These are phyloP conservation scores for Hordeum marinum DNA, from an alignment of 176 grass and related monocot species.

Conservation along the genomic window DNA sequence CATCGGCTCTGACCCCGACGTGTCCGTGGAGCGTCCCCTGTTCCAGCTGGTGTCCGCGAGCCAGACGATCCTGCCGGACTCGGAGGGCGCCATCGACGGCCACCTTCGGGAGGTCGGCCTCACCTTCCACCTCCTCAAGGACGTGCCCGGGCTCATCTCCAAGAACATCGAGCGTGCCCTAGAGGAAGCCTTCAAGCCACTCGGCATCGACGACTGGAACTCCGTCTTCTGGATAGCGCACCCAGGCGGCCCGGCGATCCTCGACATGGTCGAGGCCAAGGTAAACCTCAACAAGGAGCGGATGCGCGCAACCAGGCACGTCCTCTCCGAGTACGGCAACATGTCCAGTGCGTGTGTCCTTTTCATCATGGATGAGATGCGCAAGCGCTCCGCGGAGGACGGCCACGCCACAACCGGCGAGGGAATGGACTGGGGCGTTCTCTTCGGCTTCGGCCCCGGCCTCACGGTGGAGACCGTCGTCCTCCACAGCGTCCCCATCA, in stretches of 20 bases:
- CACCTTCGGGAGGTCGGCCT: constrained; percentile 79
- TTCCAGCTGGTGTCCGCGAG: constrained; percentile 77
- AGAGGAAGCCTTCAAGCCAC: constrained; percentile 54
- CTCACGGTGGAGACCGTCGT: constrained; percentile 95
- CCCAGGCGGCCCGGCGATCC: constrained; percentile 73
- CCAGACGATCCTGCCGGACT: constrained; percentile 90
- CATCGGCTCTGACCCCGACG: constrained; percentile 68
- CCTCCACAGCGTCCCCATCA: constrained; percentile 60
- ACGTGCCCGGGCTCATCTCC: constrained; percentile 78
- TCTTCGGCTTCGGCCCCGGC: constrained; percentile 88
- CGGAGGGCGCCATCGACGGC: constrained; percentile 84
- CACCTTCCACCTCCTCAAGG: constrained; percentile 90
- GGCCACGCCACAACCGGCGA: constrained; percentile 72
- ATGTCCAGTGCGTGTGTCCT: constrained; percentile 92
- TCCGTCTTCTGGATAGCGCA: constrained; percentile 92
- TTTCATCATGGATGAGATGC: constrained; percentile 95
- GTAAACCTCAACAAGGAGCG: constrained; percentile 48
- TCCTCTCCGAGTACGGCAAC: constrained; percentile 75
- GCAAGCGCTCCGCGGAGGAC: constrained; percentile 76
- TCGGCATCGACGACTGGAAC: constrained; percentile 81
- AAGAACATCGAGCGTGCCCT: constrained; percentile 86
- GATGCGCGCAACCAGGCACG: constrained; percentile 65
- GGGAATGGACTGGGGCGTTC: constrained; percentile 93
- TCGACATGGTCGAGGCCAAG: constrained; percentile 89
- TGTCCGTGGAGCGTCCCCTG: constrained; percentile 38